Conservation (phyloP, 768 basidiomycete genomes). For the Lactarius vividus region DNA sequence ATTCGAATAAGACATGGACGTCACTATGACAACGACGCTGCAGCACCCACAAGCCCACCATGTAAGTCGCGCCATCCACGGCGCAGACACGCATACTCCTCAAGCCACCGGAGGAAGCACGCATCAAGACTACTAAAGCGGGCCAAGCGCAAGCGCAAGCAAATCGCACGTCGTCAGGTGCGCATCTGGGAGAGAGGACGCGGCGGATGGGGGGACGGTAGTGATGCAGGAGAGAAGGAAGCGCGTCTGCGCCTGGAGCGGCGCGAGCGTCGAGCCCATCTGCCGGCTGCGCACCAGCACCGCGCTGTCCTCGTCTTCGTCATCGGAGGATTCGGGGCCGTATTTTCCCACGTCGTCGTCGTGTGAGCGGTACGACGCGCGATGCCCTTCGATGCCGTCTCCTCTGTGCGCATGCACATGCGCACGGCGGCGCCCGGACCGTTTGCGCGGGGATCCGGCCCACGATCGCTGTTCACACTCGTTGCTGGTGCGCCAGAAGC, state of each 20-base stretch:
- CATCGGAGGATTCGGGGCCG: slow-evolving; percentile 1
- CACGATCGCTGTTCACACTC: too few relatives aligned
- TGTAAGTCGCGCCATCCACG: slow-evolving; percentile 50
- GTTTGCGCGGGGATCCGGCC: too few relatives aligned
- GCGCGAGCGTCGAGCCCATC: slow-evolving; percentile 47
- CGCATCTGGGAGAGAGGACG: not conserved
- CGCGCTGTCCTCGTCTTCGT: slow-evolving; percentile 32
- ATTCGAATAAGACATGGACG: too few relatives aligned
- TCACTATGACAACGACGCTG: not conserved
- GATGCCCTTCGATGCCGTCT: slow-evolving; percentile 67
- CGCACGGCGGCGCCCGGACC: not conserved
- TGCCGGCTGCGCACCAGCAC: too few relatives aligned
- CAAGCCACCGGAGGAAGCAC: slow-evolving; percentile 77
- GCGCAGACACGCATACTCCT: slow-evolving; percentile 52
- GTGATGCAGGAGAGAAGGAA: slow-evolving; percentile 52
- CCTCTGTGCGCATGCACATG: slow-evolving; percentile 57
- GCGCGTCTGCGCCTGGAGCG: slow-evolving; percentile 59
- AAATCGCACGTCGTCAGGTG: slow-evolving; percentile 31
- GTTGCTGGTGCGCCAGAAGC: too few relatives aligned
- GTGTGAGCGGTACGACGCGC: slow-evolving; percentile 22
- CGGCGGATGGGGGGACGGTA: not conserved
- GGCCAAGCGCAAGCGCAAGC: slow-evolving; percentile 68
- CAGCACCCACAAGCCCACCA: slow-evolving; percentile 44
- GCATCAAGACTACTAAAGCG: slow-evolving; percentile 68
- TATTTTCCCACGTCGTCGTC: slow-evolving; percentile 9